Evolutionary conservation across 306 rosid genomes (phyloP).

Genomic region (Ziziphus jujuba): DNA sequence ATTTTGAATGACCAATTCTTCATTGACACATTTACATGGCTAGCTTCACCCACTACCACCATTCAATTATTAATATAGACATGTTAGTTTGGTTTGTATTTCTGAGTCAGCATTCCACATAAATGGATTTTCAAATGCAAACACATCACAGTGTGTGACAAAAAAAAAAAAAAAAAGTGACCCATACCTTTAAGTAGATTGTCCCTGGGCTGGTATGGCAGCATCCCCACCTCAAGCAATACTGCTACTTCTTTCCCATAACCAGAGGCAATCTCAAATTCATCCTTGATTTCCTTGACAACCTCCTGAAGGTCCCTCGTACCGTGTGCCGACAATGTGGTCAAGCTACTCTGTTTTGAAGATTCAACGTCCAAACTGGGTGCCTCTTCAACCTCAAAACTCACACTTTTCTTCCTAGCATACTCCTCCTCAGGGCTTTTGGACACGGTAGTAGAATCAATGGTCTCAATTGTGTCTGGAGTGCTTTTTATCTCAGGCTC

Average conservation of each 20-base stretch:
- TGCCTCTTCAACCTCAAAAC: conserved; percentile 68
- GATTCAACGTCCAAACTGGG: conserved; percentile 60
- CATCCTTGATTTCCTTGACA: conserved; percentile 82
- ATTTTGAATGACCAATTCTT: neutral
- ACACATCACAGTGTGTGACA: neutral
- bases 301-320: conserved; percentile 80
- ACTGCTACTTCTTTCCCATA: conserved; percentile 83
- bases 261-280: conserved; percentile 78
- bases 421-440: conserved; percentile 45
- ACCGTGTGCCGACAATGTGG: conserved; percentile 71
- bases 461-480: conserved; percentile 44
- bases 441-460: conserved; percentile 26
- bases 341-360: conserved; percentile 68
- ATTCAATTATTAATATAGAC: neutral
- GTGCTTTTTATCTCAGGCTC: conserved; percentile 61
- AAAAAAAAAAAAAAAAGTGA: neutral
- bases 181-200: conserved; percentile 67
- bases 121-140: neutral
- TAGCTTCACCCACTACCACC: neutral
- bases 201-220: conserved; percentile 69
- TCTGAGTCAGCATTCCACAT: neutral
- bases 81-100: neutral
- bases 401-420: conserved; percentile 65
- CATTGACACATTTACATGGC: neutral
- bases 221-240: conserved; percentile 85